Evolutionary conservation across 2,329 filamentous ascomycete species (phyloP).

Genomic region (Phyllosticta capitalensis): DNA sequence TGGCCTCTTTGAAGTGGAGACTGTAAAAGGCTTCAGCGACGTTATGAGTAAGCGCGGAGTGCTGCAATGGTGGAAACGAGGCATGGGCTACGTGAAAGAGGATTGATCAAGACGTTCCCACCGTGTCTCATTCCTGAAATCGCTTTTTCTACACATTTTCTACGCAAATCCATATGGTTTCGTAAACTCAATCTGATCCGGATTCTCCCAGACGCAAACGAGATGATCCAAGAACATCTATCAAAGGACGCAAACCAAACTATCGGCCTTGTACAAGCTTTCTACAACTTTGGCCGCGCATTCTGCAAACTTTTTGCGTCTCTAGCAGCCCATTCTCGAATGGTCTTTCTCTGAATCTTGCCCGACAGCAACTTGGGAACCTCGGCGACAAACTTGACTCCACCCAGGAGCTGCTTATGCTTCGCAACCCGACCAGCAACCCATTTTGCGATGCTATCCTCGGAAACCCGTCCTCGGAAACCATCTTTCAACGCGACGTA

Average conservation of each 20-base stretch:
- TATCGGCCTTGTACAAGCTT: neutral
- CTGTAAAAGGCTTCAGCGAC: slow-evolving; percentile 54
- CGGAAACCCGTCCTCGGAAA: slow-evolving; percentile 19
- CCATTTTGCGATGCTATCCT: slow-evolving; percentile 29
- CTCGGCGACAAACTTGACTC: slow-evolving; percentile 26
- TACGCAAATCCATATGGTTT: too few relatives aligned
- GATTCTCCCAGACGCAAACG: too few relatives aligned
- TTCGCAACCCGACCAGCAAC: slow-evolving; percentile 29
- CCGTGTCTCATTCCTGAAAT: too few relatives aligned
- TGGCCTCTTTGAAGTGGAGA: slow-evolving; percentile 47
- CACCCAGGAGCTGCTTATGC: slow-evolving; percentile 32
- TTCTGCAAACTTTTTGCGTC: slow-evolving; percentile 14
- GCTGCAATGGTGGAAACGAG: slow-evolving; percentile 56
- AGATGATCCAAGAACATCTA: too few relatives aligned
- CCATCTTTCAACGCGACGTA: slow-evolving; percentile 24
- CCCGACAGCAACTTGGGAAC: slow-evolving; percentile 25
- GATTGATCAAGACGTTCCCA: neutral
- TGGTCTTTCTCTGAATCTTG: slow-evolving; percentile 25
- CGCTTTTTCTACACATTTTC: too few relatives aligned
- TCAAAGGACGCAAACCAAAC: too few relatives aligned
- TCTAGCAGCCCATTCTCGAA: slow-evolving; percentile 23
- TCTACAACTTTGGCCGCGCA: neutral
- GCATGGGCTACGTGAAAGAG: slow-evolving; percentile 47
- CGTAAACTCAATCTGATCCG: too few relatives aligned
- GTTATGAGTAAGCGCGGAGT: slow-evolving; percentile 53